Evolutionary conservation across 495 filamentous ascomycete genomes (phyloP).

Genomic region (Podospora didyma): DNA sequence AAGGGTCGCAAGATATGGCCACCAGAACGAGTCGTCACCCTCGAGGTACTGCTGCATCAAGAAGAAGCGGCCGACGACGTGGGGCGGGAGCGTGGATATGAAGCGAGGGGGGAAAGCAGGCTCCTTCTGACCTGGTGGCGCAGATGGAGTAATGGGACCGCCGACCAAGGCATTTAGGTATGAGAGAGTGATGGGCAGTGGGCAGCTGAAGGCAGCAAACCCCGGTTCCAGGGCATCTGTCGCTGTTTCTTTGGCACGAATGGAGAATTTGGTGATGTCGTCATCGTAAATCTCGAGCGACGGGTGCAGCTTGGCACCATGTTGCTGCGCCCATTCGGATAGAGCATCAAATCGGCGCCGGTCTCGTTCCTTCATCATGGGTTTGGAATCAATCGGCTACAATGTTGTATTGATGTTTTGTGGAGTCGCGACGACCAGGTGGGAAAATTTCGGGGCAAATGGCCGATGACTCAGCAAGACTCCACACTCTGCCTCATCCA

Average conservation of each 20-base stretch:
- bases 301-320: slow-evolving; percentile 38
- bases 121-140: background rate
- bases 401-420: too few species aligned
- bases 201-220: slow-evolving; percentile 35
- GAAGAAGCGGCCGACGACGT: slow-evolving; percentile 47
- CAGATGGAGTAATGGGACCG: slow-evolving; percentile 11
- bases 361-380: slow-evolving; percentile 21
- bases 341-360: slow-evolving; percentile 18
- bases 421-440: too few species aligned
- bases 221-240: slow-evolving; percentile 13
- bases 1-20: slow-evolving; percentile 46
- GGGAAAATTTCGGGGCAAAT: too few species aligned
- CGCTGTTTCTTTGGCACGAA: slow-evolving; percentile 33
- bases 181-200: slow-evolving; percentile 36
- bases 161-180: slow-evolving; percentile 41
- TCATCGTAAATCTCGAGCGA: slow-evolving; percentile 43
- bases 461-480: too few species aligned
- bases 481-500: too few species aligned
- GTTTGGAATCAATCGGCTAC: too few species aligned
- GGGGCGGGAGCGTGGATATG: slow-evolving; percentile 32
- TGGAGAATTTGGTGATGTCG: slow-evolving; percentile 36
- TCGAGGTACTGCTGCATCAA: slow-evolving; percentile 46
- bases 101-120: slow-evolving; percentile 35
- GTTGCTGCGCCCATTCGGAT: slow-evolving; percentile 30
- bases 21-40: slow-evolving; percentile 45